Evolutionary conservation across 306 rosid genomes (phyloP), one percentile per base, ranked within the genome.

Genomic region (Fragaria nilgerrensis): DNA sequence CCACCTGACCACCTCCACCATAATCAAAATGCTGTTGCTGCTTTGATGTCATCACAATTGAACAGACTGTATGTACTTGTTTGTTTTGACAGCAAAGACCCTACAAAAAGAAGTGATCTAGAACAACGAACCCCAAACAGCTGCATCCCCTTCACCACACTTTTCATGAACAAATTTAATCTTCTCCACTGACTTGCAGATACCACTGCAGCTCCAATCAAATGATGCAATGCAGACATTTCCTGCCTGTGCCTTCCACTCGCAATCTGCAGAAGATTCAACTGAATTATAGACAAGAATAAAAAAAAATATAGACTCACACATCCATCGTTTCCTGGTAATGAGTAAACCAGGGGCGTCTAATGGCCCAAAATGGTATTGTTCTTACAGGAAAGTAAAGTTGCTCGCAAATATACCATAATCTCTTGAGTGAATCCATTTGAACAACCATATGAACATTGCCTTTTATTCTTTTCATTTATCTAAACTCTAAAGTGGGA

Each of bases 131-230:
- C 85, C 89, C 97, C 97, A 95, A 76, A 92, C 87, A 27, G 97
- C 97, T 65, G 83, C 97, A 72, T 85, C 93, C 49, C 97, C 99
- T 84, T 95, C 99, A 63, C 97, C 97, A 68, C 99, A 95, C 71
- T 85, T 95, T n/a, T 91, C 89, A 73, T 95, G 97, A 22, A 95
- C 99, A 79, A 44, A 80, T 80, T 95, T 95, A 75, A 95, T 95
- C 86, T 85, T 92, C 88, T 95, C 97, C 74, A 95, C 99, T 15
- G 99, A 95, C 75, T 95, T 92, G 89, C 99, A 95, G 88, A 95
- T 92, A 74, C 99, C 99, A n/a, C 99, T 95, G 83, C 99, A 95
- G 84, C 97, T 92, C 99, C 97, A 95, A 82, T 95, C 97, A 58
- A 95, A 95, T 1, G 99, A 95, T 0, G 99, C 99, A 72, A 89